A percentile compares a stretch with the other conserved stretches of the same genome.
Evolutionary conservation across 2,329 filamentous ascomycete genomes (phyloP).

Genomic region (Talaromyces sp.): DNA sequence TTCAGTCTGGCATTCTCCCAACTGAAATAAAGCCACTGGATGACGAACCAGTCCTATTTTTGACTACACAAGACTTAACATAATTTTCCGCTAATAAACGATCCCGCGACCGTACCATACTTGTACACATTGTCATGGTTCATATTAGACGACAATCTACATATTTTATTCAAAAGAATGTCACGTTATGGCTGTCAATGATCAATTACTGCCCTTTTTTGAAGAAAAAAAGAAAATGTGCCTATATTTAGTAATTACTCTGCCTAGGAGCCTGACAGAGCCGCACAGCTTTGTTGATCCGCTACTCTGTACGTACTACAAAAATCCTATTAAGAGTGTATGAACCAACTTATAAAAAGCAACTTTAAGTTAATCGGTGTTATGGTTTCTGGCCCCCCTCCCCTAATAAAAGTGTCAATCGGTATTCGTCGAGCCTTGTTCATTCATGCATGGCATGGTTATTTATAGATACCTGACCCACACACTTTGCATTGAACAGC

Average conservation of each 20-base stretch:
- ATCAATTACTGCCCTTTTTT: background rate
- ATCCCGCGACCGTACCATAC: background rate
- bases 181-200: background rate
- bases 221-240: background rate
- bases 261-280: background rate
- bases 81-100: background rate
- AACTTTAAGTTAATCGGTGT: background rate
- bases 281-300: too few relatives aligned
- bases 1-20: background rate
- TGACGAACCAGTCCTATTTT: background rate
- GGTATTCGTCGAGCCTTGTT: background rate
- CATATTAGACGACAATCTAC: background rate
- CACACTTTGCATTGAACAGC: too few relatives aligned
- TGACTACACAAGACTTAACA: background rate
- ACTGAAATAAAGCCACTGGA: background rate
- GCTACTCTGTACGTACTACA: background rate
- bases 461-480: background rate
- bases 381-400: background rate
- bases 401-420: background rate
- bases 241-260: background rate
- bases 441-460: background rate
- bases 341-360: background rate
- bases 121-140: background rate
- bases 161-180: background rate
- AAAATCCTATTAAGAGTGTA: too few relatives aligned